phyloP scores from a whole-genome alignment of 1,139 yeast genomes.

The Chernovozyma sophiae-reginae region DNA sequence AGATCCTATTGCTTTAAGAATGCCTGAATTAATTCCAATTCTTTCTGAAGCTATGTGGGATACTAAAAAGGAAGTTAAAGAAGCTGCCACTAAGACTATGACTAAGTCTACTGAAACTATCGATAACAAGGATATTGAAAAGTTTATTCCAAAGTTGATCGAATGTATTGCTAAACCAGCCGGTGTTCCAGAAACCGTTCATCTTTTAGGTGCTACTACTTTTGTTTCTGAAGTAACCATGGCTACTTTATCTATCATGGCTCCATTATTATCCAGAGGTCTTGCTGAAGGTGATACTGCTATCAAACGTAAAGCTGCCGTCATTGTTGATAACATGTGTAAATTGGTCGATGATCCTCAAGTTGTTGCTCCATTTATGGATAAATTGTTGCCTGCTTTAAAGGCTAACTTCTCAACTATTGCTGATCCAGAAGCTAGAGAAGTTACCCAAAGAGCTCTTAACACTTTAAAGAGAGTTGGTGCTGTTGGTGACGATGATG shows the following conservation, averaged over 20 bases:
- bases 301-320: constrained; percentile 99
- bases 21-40: constrained; percentile 98
- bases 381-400: constrained; percentile 92
- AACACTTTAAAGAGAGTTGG: constrained; percentile 98
- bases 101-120: constrained; percentile 95
- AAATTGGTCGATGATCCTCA: constrained; percentile 99
- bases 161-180: constrained; percentile 95
- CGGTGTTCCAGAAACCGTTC: constrained; percentile 98
- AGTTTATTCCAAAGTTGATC: constrained; percentile 96
- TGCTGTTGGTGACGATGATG: constrained; percentile 86
- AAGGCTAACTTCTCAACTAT: constrained; percentile 90
- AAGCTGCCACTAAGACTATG: constrained; percentile 93
- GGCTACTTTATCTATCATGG: constrained; percentile 99
- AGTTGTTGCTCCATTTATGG: constrained; percentile 98
- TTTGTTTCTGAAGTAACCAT: constrained; percentile 99
- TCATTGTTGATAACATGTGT: constrained; percentile 99
- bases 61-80: constrained; percentile 97
- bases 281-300: constrained; percentile 99
- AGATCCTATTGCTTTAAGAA: constrained; percentile 93
- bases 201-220: constrained; percentile 98
- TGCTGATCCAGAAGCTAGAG: constrained; percentile 99
- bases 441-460: constrained; percentile 94
- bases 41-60: constrained; percentile 99
- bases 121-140: constrained; percentile 98
- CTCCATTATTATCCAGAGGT: constrained; percentile 98